Evolutionary conservation across 371 early-diverging fungal genomes (phyloP), one percentile per base, ranked within the genome.

Genomic region (Apophysomyces elegans): DNA sequence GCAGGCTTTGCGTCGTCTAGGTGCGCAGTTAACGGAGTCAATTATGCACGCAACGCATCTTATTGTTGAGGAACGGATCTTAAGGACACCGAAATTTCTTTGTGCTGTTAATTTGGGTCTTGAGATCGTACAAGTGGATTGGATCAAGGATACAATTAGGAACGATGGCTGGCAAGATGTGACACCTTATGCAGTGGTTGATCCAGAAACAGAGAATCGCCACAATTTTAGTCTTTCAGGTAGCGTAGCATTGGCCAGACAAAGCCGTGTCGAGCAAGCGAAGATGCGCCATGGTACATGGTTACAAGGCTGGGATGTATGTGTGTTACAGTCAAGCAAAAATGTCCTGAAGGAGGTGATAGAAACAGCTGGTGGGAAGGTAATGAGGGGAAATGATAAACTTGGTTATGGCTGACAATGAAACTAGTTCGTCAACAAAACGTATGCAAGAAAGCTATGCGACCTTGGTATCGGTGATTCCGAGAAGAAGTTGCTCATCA

Each of bases 101-200:
- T 65, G 66, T 62, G 75, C 71, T 1, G 59, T 74, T 26, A 74
- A 74, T 26, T 46, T 74, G 46, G 75, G 75, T 14, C 26, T 70
- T 14, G 21, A 35, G 0, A 64, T 74, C 7, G 58, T 70, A 7
- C 59, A 58, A 0, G 16, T 44, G 4, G 46, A 64, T 1, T 74
- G 75, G 75, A 1, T 70, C 7, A 47, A 18, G 5, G 62, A 66
- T 9, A 66, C 66, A 0, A 37, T 70, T 35, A 50, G 56, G 21
- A 21, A 37, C 0, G 57, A 68, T 0, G 11, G 18, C 11, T 66
- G 62, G 44, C 39, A 56, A 13, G 64, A 67, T 26, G 61, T 62
- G 9, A 37, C 36, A 5, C 16, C 61, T 3, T 74, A 65, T 64
- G 43, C 18, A 21, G 54, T 73, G 5, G 4, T 56, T 21, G 73